Conservation (phyloP, 2,329 filamentous ascomycete species). For the Colletotrichum somersetense region DNA sequence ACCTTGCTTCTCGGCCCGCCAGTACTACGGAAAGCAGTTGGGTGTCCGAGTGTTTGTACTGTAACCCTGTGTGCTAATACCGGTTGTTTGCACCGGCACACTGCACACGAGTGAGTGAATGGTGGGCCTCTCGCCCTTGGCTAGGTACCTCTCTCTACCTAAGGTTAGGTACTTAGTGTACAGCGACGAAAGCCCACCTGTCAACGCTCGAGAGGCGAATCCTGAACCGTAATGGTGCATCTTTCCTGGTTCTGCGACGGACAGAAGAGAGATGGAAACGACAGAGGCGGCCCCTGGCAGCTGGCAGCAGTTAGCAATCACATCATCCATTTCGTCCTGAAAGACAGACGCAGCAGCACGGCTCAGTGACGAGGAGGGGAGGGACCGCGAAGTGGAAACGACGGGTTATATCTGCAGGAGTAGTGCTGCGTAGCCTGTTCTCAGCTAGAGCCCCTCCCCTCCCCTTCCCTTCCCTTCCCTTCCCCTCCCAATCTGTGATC, state of each 20-base stretch:
- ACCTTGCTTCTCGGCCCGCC: neutral
- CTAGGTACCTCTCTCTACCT: neutral
- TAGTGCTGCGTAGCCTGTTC: constrained; percentile 4
- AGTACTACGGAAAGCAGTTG: neutral
- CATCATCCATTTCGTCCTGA: constrained; percentile 3
- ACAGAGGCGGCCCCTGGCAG: neutral
- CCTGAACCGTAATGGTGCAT: neutral
- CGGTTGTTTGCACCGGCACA: neutral
- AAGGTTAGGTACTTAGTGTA: neutral
- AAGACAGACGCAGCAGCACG: neutral
- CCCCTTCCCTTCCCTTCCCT: neutral
- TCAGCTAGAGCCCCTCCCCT: neutral
- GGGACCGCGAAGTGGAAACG: constrained; percentile 4
- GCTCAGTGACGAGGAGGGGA: constrained; percentile 6
- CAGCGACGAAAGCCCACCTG: neutral
- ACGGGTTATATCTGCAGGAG: constrained; percentile 18
- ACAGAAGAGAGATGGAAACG: neutral
- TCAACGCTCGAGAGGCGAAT: neutral
- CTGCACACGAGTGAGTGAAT: neutral
- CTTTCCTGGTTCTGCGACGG: neutral
- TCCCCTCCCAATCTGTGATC: neutral
- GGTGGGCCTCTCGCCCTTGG: neutral
- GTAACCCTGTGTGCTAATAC: constrained; percentile 4
- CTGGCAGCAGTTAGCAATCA: neutral
- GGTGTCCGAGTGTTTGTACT: constrained; percentile 21